These are phyloP conservation scores for Rhododendron simsii DNA, from an alignment of 148 eudicot species.

Conservation along the genomic window DNA sequence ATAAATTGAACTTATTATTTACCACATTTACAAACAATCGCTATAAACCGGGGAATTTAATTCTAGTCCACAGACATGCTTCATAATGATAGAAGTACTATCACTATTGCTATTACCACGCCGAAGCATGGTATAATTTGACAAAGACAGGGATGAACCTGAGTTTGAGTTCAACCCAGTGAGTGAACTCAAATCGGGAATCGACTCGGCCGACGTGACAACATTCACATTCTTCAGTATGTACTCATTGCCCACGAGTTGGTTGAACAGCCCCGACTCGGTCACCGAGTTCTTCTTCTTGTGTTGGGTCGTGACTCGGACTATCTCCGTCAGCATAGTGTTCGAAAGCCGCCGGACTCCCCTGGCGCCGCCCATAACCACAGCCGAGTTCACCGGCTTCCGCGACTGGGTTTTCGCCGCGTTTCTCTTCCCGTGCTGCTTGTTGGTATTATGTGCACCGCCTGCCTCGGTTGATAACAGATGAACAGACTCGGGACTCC, in stretches of 20 bases:
- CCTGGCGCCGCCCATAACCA: constrained; percentile 57
- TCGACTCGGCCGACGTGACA: constrained; percentile 33
- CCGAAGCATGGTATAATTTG: constrained; percentile 18
- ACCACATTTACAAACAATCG: constrained; percentile 37
- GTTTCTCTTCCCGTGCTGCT: constrained; percentile 22
- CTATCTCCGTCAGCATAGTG: constrained; percentile 58
- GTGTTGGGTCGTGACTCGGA: constrained; percentile 37
- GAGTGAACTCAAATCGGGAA: constrained; percentile 49
- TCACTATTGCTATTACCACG: constrained; percentile 45
- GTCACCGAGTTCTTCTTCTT: constrained; percentile 48
- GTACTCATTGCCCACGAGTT: constrained; percentile 49
- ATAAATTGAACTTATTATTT: constrained; percentile 2
- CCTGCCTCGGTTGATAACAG: constrained; percentile 17
- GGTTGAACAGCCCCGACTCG: constrained; percentile 57
- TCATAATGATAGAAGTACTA: constrained; percentile 29
- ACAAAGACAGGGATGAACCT: constrained; percentile 8
- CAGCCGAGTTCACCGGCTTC: constrained; percentile 27
- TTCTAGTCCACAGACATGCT: constrained; percentile 44
- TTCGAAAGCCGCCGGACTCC: constrained; percentile 58
- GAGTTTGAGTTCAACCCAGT: constrained; percentile 11
- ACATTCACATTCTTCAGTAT: constrained; percentile 42
- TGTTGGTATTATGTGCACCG: neutral
- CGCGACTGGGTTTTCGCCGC: constrained; percentile 19
- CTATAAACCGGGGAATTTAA: constrained; percentile 47
- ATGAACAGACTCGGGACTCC: constrained; percentile 49